phyloP scores from a whole-genome alignment of 371 early-diverging fungal genomes.

The Mortierella sp. region DNA sequence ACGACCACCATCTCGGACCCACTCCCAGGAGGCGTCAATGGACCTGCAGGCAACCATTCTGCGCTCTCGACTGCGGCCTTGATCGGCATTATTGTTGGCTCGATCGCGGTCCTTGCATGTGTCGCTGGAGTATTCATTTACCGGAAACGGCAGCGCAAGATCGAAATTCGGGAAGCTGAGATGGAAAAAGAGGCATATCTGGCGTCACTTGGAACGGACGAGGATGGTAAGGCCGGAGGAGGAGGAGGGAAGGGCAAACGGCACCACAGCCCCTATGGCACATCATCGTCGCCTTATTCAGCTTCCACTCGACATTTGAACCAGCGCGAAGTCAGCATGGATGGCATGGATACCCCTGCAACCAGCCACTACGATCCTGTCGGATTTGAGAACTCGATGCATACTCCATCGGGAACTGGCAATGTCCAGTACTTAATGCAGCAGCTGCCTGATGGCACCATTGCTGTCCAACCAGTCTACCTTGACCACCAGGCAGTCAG shows the following conservation, averaged over 20 bases:
- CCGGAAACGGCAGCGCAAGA: constrained; percentile 24
- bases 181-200: constrained; percentile 40
- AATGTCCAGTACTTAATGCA: constrained; percentile 52
- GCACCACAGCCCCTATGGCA: constrained; percentile 21
- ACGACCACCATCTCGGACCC: constrained; percentile 24
- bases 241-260: constrained; percentile 4
- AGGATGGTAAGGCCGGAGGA: background rate
- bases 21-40: constrained; percentile 3
- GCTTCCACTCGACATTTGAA: constrained; percentile 26
- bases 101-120: constrained; percentile 1
- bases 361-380: constrained; percentile 6
- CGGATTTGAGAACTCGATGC: constrained; percentile 4
- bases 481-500: constrained; percentile 35
- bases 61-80: constrained; percentile 28
- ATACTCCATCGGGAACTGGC: background rate
- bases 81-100: constrained; percentile 26
- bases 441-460: constrained; percentile 48
- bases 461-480: constrained; percentile 54
- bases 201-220: constrained; percentile 27
- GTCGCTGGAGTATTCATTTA: constrained; percentile 21
- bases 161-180: constrained; percentile 35
- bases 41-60: background rate
- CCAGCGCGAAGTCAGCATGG: background rate
- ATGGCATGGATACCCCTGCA: constrained; percentile 16
- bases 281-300: constrained; percentile 26